Conservation (phyloP, 139 green algal genomes). For the Raphidocelis subcapitata region DNA sequence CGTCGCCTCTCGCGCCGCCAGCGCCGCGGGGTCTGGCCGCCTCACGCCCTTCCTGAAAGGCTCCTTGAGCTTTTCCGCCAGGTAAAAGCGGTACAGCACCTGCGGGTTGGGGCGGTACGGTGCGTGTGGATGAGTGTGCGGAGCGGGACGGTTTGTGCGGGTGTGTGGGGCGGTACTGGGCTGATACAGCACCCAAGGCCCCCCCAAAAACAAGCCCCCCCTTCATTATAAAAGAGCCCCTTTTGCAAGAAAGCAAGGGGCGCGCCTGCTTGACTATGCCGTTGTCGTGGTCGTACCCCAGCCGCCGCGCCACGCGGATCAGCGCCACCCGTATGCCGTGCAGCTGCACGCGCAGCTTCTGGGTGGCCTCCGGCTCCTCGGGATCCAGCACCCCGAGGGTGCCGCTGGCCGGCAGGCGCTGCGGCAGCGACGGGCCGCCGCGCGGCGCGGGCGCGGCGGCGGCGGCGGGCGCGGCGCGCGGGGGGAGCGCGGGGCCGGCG, state of each 20-base stretch:
- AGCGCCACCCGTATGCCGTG: conserved; percentile 52
- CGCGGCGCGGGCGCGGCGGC: too few relatives aligned
- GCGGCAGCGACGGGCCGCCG: too few relatives aligned
- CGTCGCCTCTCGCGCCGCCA: conserved; percentile 37
- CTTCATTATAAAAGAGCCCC: too few relatives aligned
- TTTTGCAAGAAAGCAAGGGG: too few relatives aligned
- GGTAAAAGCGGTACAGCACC: conserved; percentile 46
- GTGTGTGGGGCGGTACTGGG: too few relatives aligned
- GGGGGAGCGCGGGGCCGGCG: too few relatives aligned
- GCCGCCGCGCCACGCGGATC: conserved; percentile 37
- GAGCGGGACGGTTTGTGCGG: too few relatives aligned
- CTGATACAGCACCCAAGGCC: conserved; percentile 10
- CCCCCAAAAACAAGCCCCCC: too few relatives aligned
- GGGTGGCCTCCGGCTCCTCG: conserved; percentile 38
- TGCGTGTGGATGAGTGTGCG: too few relatives aligned
- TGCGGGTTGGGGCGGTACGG: neutral
- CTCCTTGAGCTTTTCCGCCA: conserved; percentile 59
- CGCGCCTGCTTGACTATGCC: conserved; percentile 53
- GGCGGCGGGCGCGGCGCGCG: too few relatives aligned
- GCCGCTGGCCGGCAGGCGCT: neutral
- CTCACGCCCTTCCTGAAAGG: conserved; percentile 36
- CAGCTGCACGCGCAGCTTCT: conserved; percentile 30
- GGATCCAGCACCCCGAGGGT: conserved; percentile 35
- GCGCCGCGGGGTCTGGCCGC: conserved; percentile 37
- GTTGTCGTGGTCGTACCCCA: conserved; percentile 54